phyloP scores from a whole-genome alignment of 805 yeast species.

The Yamadazyma endophytica region DNA sequence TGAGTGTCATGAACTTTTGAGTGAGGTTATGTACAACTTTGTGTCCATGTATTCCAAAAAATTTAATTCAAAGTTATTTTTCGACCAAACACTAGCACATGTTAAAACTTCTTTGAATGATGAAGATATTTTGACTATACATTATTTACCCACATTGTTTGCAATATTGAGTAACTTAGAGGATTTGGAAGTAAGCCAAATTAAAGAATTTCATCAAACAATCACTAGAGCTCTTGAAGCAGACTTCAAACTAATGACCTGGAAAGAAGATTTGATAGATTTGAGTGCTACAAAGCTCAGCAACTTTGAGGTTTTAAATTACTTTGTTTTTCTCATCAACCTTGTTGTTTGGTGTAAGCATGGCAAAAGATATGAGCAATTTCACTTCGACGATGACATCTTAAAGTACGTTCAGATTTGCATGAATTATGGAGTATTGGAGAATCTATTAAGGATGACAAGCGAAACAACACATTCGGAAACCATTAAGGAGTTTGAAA shows the following conservation, averaged over 20 bases:
- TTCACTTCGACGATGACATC: conserved; percentile 53
- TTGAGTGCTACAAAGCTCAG: conserved; percentile 27
- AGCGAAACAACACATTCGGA: conserved; percentile 49
- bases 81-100: conserved; percentile 40
- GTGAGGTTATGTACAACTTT: conserved; percentile 58
- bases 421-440: conserved; percentile 66
- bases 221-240: conserved; percentile 26
- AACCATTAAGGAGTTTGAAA: conserved; percentile 31
- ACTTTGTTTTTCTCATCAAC: conserved; percentile 48
- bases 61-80: too few relatives aligned
- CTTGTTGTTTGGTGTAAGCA: conserved; percentile 68
- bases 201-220: conserved; percentile 32
- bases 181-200: conserved; percentile 18
- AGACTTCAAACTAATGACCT: conserved; percentile 20
- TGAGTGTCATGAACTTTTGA: conserved; percentile 65
- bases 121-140: conserved; percentile 61
- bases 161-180: conserved; percentile 39
- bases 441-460: conserved; percentile 56
- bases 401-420: conserved; percentile 56
- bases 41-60: conserved; percentile 32
- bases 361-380: conserved; percentile 34
- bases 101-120: conserved; percentile 43
- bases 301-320: conserved; percentile 40
- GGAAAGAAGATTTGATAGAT: conserved; percentile 19
- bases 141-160: conserved; percentile 60